Base-by-base conservation (phyloP, 257 asterid species). In the Linderniella brevidens region DNA sequence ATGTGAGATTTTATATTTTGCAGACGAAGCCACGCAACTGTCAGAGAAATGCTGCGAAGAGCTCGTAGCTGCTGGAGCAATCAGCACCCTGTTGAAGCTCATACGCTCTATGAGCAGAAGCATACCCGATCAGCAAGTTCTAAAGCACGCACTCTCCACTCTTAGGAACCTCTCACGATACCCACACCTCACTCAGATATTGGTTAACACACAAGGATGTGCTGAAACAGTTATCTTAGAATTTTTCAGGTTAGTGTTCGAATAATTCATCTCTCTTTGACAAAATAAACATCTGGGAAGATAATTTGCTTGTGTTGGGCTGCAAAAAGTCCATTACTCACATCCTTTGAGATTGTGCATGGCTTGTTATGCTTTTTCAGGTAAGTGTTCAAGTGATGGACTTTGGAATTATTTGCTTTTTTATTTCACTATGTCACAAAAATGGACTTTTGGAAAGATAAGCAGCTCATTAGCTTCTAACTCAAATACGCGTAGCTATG, bases 1-100 rank as follows among this genome's bases (percentile, higher is more conserved):
- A 9, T 39, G 43, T 39, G 15, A 1, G 43, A 13, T 39, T 11
- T 39, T 3, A 39, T 13, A 39, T 13, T 10, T 39, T 43, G 47
- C 85, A 88, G 98, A 81, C 60, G 65, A 78, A 73, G 83, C 96
- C 19, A 90, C 96, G n/a, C 74, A 79, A 62, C 86, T 72, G 62
- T 90, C 98, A 53, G 77, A 71, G 51, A 81, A 59, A 68, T 90
- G 98, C 58, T 90, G 98, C 43, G 92, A 90, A 19, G 94, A 75
- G 68, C 94, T 90, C 52, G 96, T 81, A 14, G 74, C 77, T 46
- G 96, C 87, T 41, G 96, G 98, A 35, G 98, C 96, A 19, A 44
- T 90, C 25, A 55, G 61, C 62, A 77, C 87, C 46, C 61, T 90
- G 64, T 68, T 78, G 58, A 77, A 73, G 71, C 57, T 74, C 51